phyloP scores from a whole-genome alignment of 345 rosid genomes.

The Camelina sativa region DNA sequence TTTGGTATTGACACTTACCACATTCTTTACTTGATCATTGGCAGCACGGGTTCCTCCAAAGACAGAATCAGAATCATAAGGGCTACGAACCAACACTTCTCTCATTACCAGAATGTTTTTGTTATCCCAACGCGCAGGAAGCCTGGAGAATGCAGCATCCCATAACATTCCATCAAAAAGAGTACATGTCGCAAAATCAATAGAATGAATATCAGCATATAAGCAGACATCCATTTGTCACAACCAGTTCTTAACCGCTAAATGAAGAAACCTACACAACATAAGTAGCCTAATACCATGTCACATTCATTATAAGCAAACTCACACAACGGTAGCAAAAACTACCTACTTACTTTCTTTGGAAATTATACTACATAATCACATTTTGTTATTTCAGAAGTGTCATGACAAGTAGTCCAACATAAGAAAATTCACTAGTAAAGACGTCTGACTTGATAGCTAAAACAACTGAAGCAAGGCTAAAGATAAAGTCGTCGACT shows the following conservation, averaged over 20 bases:
- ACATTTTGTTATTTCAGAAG: conserved; percentile 4
- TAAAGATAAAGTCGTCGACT: background rate
- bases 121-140: conserved; percentile 81
- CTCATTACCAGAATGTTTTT: conserved; percentile 72
- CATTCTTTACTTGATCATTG: conserved; percentile 71
- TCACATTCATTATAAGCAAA: background rate
- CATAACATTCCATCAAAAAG: conserved; percentile 9
- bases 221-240: conserved; percentile 9
- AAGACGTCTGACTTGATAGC: background rate
- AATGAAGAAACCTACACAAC: conserved; percentile 10
- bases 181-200: background rate
- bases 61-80: conserved; percentile 76
- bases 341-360: background rate
- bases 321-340: background rate
- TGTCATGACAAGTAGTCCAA: background rate
- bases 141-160: conserved; percentile 52
- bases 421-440: background rate
- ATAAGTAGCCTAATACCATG: background rate
- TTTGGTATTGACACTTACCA: conserved; percentile 55
- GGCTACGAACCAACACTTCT: conserved; percentile 78
- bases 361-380: background rate
- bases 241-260: background rate
- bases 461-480: conserved; percentile 5
- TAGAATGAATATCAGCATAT: conserved; percentile 7
- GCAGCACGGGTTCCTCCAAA: conserved; percentile 75